Conservation (phyloP, 371 early-diverging fungal species). For the Syncephalis fuscata region DNA sequence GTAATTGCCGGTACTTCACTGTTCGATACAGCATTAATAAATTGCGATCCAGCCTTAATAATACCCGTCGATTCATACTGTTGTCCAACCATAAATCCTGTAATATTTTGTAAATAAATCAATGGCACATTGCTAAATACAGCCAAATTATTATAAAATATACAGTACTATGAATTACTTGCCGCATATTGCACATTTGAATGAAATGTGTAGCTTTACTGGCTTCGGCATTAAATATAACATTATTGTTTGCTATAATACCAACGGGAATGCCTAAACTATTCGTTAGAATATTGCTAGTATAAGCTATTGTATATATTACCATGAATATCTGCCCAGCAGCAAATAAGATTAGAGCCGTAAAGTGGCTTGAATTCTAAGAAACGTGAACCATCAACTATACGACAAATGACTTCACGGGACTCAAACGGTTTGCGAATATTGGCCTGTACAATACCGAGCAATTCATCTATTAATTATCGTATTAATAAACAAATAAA, state of each 20-base stretch:
- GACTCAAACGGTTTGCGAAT: conserved; percentile 49
- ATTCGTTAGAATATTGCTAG: background rate
- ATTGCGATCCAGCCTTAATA: conserved; percentile 56
- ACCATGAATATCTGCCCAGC: conserved; percentile 49
- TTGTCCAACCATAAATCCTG: conserved; percentile 69
- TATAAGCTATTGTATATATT: background rate
- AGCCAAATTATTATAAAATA: background rate
- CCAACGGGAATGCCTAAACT: conserved; percentile 41
- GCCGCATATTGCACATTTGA: conserved; percentile 54
- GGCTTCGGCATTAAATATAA: conserved; percentile 48
- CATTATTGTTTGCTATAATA: conserved; percentile 55
- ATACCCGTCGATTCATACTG: conserved; percentile 60
- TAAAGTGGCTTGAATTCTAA: conserved; percentile 47
- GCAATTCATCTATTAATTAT: conserved; percentile 25
- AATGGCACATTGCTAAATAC: conserved; percentile 34
- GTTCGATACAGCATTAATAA: conserved; percentile 63
- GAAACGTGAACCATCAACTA: conserved; percentile 49
- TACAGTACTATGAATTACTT: conserved; percentile 1
- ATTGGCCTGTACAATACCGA: conserved; percentile 46
- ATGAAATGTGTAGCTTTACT: conserved; percentile 68
- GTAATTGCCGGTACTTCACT: conserved; percentile 54
- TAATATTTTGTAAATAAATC: conserved; percentile 54
- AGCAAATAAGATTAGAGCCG: conserved; percentile 42
- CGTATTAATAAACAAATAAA: too few species aligned
- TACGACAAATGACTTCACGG: conserved; percentile 43